Percentiles rank a stretch among this genome's conserved stretches.
These are phyloP conservation scores for Apiospora sp. DNA, from an alignment of 2,329 filamentous ascomycete species.

Conservation along the genomic window DNA sequence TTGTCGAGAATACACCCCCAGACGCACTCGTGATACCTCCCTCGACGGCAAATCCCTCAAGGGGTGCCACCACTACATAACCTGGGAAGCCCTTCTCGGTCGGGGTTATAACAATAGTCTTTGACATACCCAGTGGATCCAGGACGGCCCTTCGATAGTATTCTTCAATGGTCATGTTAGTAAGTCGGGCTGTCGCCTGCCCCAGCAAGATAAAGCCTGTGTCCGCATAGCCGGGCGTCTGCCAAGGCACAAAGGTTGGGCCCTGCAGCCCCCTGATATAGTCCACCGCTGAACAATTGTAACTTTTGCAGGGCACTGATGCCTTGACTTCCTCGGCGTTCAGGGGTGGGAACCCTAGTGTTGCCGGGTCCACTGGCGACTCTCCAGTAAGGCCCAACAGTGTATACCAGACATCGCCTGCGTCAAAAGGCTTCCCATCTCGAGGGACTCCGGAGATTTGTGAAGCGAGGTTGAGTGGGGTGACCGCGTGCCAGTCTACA, in stretches of 20 bases:
- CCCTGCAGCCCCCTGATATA: slow-evolving; percentile 39
- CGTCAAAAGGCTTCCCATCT: slow-evolving; percentile 33
- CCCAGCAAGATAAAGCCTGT: slow-evolving; percentile 39
- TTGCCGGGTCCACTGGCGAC: not conserved
- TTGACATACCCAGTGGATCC: slow-evolving; percentile 33
- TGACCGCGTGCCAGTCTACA: slow-evolving; percentile 44
- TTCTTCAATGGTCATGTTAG: slow-evolving; percentile 29
- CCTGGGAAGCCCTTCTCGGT: slow-evolving; percentile 30
- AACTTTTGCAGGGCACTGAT: not conserved
- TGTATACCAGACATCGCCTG: not conserved
- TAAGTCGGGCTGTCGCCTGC: slow-evolving; percentile 33
- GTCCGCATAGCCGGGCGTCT: slow-evolving; percentile 36
- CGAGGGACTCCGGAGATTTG: slow-evolving; percentile 42
- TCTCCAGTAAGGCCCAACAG: not conserved
- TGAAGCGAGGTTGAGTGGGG: slow-evolving; percentile 42
- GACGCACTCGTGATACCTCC: slow-evolving; percentile 34
- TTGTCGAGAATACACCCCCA: slow-evolving; percentile 44
- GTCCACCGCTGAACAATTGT: slow-evolving; percentile 33
- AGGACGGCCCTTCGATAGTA: slow-evolving; percentile 35
- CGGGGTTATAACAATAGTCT: slow-evolving; percentile 32
- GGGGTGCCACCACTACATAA: slow-evolving; percentile 32
- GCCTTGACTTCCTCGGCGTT: not conserved
- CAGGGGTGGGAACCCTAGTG: not conserved
- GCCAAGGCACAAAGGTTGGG: slow-evolving; percentile 35
- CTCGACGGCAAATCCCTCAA: slow-evolving; percentile 26